These are phyloP conservation scores for Arabidopsis lyrata DNA, from an alignment of 441 rosid genomes.

Conservation along the genomic window DNA sequence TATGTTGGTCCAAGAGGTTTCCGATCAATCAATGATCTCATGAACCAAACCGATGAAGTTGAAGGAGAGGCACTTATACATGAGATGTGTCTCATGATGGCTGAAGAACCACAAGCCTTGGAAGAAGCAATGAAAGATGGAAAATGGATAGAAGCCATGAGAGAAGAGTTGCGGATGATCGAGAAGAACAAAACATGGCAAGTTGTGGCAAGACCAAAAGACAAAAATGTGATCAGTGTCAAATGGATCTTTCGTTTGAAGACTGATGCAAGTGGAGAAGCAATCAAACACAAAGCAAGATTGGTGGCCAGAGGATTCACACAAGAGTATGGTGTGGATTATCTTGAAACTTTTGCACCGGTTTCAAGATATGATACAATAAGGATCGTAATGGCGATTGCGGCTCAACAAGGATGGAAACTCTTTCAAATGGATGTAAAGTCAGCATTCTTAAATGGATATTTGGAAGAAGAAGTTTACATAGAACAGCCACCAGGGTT, in stretches of 20 bases:
- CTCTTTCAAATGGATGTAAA: no score
- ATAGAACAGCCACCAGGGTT: no score
- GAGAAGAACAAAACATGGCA: slow-evolving; percentile 1
- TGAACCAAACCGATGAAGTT: background rate
- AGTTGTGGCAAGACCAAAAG: background rate
- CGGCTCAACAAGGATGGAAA: no score
- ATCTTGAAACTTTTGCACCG: no score
- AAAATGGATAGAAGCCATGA: slow-evolving; percentile 13
- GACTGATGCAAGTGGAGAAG: background rate
- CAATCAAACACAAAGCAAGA: background rate
- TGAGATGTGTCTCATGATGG: background rate
- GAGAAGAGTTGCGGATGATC: slow-evolving; percentile 15
- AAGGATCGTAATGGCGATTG: no score
- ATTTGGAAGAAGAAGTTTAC: no score
- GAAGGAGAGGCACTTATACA: background rate
- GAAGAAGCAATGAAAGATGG: background rate
- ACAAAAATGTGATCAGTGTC: slow-evolving; percentile 11
- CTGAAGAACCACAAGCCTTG: background rate
- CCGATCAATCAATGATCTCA: background rate
- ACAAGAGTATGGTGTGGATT: no score
- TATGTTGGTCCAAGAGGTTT: background rate
- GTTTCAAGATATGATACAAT: no score
- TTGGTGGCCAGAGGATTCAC: no score
- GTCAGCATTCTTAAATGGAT: no score
- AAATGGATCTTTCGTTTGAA: background rate